Base-by-base conservation (phyloP, 106 monocot species). In the Platanthera guangdongensis region DNA sequence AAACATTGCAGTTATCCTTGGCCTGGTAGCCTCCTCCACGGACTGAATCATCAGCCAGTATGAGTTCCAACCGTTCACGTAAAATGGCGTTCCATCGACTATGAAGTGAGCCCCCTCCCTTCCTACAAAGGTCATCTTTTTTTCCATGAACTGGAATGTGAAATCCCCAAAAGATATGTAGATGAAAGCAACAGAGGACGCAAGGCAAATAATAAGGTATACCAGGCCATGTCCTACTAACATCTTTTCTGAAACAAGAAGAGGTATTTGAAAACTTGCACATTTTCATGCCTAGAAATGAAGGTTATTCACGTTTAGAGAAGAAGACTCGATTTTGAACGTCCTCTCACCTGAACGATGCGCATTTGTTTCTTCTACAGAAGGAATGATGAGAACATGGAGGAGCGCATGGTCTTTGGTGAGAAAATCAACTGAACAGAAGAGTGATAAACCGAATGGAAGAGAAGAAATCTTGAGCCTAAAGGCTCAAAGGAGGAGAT, bases 21-120 rank as follows among this genome's bases (percentile, higher is more conserved):
- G 82, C 78, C 90, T 81, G 79, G 85, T 83, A 54, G 22, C 53
- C n/a, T 83, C 84, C 78, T 93, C 91, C 63, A 86, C 96, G 2
- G 93, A 88, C 49, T 89, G 93, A 75, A 83, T 87, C 93, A 96
- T 96, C 52, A 96, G 48, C 96, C 96, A 96, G 77, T 89, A 96
- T 10, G 96, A 96, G 79, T 96, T 96, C 96, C 96, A 96, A 4
- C 96, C 96, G 59, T 93, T 97, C 50, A 93, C 91, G 68, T 93
- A 97, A 77, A 97, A 89, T 14, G 91, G 76, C 46, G 67, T 82
- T 50, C 89, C 91, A 49, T 90, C 93, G 13, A 91, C 71, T n/a
- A 83, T 7, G 48, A 96, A 86, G 47, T 88, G 88, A 48, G 84
- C 81, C 52, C 84, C 89, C 45, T 86, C 88, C 75, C 91, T 89